Conservation (phyloP, 2,329 filamentous ascomycete species). For the Aquanectria penicillioides region DNA sequence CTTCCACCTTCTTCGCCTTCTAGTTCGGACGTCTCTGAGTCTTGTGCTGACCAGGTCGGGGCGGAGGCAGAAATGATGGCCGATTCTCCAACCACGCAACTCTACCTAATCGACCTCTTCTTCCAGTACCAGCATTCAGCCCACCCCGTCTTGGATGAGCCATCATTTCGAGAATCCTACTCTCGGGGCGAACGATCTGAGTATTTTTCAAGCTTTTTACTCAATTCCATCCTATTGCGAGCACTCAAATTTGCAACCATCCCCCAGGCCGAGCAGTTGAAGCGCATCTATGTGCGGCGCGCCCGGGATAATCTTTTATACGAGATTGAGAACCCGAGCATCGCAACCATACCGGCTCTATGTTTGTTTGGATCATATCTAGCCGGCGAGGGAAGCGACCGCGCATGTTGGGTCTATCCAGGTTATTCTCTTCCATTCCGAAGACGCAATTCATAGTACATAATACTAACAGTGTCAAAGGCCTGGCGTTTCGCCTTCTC, state of each 20-base stretch:
- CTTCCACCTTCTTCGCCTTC: not conserved
- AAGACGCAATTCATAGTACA: not conserved
- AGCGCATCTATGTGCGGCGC: not conserved
- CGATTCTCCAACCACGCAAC: not conserved
- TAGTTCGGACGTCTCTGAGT: not conserved
- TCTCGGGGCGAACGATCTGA: not conserved
- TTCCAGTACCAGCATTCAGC: not conserved
- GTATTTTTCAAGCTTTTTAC: not conserved
- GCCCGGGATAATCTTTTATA: not conserved
- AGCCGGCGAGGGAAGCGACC: not conserved
- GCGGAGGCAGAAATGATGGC: not conserved
- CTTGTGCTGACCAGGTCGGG: not conserved
- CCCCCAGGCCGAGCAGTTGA: not conserved
- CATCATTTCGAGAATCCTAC: not conserved
- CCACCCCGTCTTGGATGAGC: not conserved
- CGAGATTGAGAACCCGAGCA: slow-evolving; percentile 1
- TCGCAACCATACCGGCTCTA: not conserved
- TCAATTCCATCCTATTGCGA: not conserved
- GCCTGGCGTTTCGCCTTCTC: not conserved
- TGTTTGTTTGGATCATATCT: not conserved
- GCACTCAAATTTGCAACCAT: not conserved
- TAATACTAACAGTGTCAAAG: not conserved
- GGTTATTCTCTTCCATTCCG: not conserved
- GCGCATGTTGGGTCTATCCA: slow-evolving; percentile 1
- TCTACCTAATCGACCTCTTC: not conserved